Evolutionary conservation across 2,329 filamentous ascomycete genomes (phyloP), one percentile per base, ranked within the genome.

Genomic region (Teratosphaeria gauchensis): DNA sequence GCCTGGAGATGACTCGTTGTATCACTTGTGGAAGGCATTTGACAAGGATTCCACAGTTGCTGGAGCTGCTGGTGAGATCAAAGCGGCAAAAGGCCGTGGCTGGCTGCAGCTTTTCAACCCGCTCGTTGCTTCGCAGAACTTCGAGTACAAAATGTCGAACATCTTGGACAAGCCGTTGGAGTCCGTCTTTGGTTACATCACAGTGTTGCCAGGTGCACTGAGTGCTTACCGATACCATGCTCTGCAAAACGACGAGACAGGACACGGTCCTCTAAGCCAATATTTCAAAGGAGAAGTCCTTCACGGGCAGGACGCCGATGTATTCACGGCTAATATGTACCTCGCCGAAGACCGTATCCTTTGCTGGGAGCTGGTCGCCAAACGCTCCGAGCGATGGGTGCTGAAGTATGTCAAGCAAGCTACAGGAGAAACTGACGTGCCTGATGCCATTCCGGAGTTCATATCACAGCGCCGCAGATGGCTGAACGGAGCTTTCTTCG

Each of bases 131-230:
- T 95, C 91, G 53, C 94, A 99, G 69, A 99, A 99, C 72, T 99
- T 99, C 66, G 94, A 99, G 78, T 99, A 99, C 80, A 99, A 99
- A 75, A 96, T 99, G 90, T 96, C 91, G 48, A 99, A 99, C 68
- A 99, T 99, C 68, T 80, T 99, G 30, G 94, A 99, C 73, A 99
- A 99, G 74, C 94, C 94, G 0, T 79, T 99, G 1, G 94, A 99
- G 73, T 96, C 90, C 0, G 92, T 96, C 0, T 99, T 99, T 72
- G 94, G 94, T 1, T 99, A 97, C 72, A 99, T 99, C 66, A 97
- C 92, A 5, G 94, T 99, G 66, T 78, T 99, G 64, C 95, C 94
- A 0, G 95, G 94, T 74, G 94, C 94, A 0, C 82, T 99, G 56
- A 95, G 90, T 71, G 94, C 94, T 1, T 99, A 99, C 72, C 84